Evolutionary conservation across 2,329 filamentous ascomycete species (phyloP), one percentile per base, ranked within the genome.

Genomic region (Ophiostoma pallidulum): DNA sequence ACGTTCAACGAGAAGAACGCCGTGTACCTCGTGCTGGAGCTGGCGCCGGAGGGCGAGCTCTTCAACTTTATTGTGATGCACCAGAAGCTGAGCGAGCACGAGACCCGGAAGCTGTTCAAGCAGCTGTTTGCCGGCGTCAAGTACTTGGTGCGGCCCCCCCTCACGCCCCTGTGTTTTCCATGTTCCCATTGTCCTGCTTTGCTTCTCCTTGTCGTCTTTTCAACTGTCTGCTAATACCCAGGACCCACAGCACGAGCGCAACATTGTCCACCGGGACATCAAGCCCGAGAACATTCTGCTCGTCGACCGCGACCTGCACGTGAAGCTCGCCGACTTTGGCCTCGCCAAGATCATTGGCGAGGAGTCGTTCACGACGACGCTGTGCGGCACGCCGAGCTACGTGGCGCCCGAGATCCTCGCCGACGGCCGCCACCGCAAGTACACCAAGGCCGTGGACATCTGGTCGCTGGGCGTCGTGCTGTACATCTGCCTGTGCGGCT

Each of bases 281-380:
- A 97, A 96, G 65, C 91, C 90, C 0, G 91, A 97, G 62, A 97
- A 97, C 59, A 97, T 98, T 29, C 69, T 98, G 8, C 70, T 98
- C 31, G 80, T 84, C 5, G 88, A 96, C 65, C 88, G 87, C 59
- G 75, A 92, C 29, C 69, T 96, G 24, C 82, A 82, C 50, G 83
- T 95, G 54, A 98, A 98, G 67, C 70, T 98, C 52, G 92, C 90
- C 18, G 92, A 98, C 65, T 98, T 98, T 65, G 92, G 92, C 39
- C 75, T 98, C 32, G 91, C 92, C 36, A 98, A 98, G 68, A 97
- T 98, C 55, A 95, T 98, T 55, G 94, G 94, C 53, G 92, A 98
- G 63, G 89, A 96, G 62, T 96, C 91, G 0, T 98, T 98, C 62
- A 97, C 92, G 1, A 96, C 90, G 0, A 97, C 92, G 1, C 70